Base-by-base conservation (phyloP, 176 grass and related monocot species). In the Alopecurus myosuroides region DNA sequence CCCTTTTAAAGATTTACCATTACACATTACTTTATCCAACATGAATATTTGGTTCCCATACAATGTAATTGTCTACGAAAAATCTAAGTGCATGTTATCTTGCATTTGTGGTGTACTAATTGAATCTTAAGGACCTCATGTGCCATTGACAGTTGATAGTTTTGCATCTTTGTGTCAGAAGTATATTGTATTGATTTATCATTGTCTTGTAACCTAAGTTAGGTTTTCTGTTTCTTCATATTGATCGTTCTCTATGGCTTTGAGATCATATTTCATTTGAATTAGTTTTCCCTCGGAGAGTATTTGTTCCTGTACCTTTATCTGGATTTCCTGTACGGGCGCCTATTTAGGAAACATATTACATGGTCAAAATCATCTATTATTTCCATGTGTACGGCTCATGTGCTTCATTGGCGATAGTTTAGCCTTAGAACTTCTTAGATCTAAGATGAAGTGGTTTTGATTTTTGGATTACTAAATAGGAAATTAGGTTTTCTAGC, bases 391-490 rank as follows among this genome's bases (percentile, higher is more conserved):
- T 45, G 11, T 33, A 77, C 10, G 41, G 9, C 70, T 45, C 31
- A 77, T 83, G 46, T 45, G 30, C 30, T 77, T 77, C 40, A 62
- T 61, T 70, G 7, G 11, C 14, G 39, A n/a, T 76, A 48, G 30
- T 50, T 57, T 53, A 78, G 6, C 63, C 10, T 8, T 56, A 20
- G 0, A 30, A 61, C 19, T 17, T 56, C n/a, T 73, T 3, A 69
- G 49, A 34, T 64, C 55, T 57, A 8, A 64, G 14, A 4, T 34
- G 14, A 52, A 80, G 4, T 68, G 19, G 31, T n/a, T 89, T 71
- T 88, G 41, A 79, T 84, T 11, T 15, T 88, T 83, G 61, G 22
- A 84, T 76, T 42, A 25, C 31, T 50, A 23, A 68, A 53, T 81
- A 37, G 0, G 11, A 62, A 78, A 71, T 23, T 83, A 25, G 7